Evolutionary conservation across 257 asterid genomes (phyloP), one percentile per base, ranked within the genome.

Genomic region (Lycium ferocissimum): DNA sequence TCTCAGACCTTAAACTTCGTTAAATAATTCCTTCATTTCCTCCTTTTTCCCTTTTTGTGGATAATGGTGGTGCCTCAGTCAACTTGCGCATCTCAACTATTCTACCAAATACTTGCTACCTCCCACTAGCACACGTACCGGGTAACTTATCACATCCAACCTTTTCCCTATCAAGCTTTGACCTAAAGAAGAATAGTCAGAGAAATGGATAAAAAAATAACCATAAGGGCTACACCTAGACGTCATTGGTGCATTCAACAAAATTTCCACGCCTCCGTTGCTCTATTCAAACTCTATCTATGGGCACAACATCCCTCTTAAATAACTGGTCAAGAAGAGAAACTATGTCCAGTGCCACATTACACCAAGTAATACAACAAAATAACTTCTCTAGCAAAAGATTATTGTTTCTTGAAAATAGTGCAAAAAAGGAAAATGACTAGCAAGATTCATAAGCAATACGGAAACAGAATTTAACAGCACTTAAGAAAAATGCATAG

Each of bases 311-410:
- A 37, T 67, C 3, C 78, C 22, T 0, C 0, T 37, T 69, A 38
- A 67, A 67, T 4, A 49, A 67, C 76, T 2, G 22, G 22, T 37
- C 51, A 38, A 69, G 78, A 69, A 69, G 78, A 38, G 26, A 69
- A 54, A 38, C 78, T 11, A 69, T 37, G 26, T 69, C 53, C 76
- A 69, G 47, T 35, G 35, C 7, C 76, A 69, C 75, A 67, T 35
- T 47, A 67, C 47, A 67, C 47, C 49, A 67, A 67, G 75, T 67
- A 67, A 33, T 35, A 65, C 71, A 65, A 2, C 71, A 67, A 67
- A 67, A 35, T 35, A 67, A 67, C 20, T 67, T 12, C 22, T 67
- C 40, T 67, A 35, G 75, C 75, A 67, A 67, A 67, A 67, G 75
- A 67, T 13, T 67, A 67, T 67, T 6, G 6, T 67, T 67, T 35